Evolutionary conservation across 495 filamentous ascomycete species (phyloP), one percentile per base, ranked within the genome.

Genomic region (Hyaloscypha bicolor): DNA sequence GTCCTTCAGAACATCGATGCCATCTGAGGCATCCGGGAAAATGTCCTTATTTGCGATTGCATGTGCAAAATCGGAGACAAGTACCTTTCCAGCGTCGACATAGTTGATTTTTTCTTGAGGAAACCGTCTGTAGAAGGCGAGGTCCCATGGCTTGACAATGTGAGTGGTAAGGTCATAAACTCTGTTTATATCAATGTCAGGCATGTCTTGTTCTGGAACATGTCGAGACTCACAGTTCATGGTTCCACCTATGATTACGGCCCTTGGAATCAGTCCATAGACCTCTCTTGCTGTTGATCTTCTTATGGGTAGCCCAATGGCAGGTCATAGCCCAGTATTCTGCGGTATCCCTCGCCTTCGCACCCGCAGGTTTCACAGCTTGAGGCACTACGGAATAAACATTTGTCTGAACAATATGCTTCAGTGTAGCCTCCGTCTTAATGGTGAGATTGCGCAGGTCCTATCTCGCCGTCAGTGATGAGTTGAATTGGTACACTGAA

Each of bases 221-320:
- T 12, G 6, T 29, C 6, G 42, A 19, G 14, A 60, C 66, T 63
- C 61, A 69, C 66, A 69, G 45, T 22, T 55, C 32, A 11, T 60
- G 55, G 52, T 69, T 69, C 66, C 66, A 69, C 21, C 42, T 64
- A 25, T 64, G 56, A 1, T 53, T 25, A 2, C n/a, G 22, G 5
- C 56, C 42, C 45, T 69, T 69, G 5, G 6, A 45, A 30, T 60
- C 56, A 39, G 14, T 53, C 60, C 55, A 69, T 3, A 60, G 19
- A 2, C 66, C 66, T 32, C 22, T 31, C 12, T 37, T 16, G 9
- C 37, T 55, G 56, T 69, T 69, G 21, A 60, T 39, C n/a, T 31
- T 42, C 31, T 42, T 5, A 56, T 69, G 66, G 19, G 66, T 69
- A 19, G n/a, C 22, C 66, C 66, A 69, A 12, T 60, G 56, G 4